phyloP scores from a whole-genome alignment of 2,329 filamentous ascomycete genomes.

The Colletotrichum godetiae region DNA sequence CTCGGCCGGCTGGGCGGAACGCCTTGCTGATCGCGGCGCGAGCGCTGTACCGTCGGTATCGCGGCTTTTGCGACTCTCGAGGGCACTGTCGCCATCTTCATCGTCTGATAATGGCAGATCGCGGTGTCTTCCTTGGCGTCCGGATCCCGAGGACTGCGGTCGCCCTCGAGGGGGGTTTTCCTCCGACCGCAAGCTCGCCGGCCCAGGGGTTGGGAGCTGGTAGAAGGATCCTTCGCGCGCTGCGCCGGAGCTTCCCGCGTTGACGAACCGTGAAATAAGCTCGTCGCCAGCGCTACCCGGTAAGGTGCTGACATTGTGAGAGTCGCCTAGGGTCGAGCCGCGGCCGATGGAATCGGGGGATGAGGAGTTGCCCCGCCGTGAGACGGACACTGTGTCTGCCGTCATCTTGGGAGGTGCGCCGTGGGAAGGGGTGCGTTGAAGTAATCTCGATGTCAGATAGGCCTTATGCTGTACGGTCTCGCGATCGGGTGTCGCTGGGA shows the following conservation, averaged over 20 bases:
- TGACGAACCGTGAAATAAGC: constrained; percentile 71
- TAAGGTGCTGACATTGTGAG: constrained; percentile 44
- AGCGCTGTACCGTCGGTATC: constrained; percentile 54
- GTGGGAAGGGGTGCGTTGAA: constrained; percentile 72
- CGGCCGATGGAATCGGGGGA: constrained; percentile 52
- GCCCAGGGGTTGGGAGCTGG: constrained; percentile 44
- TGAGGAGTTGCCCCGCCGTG: constrained; percentile 40
- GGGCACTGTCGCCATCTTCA: constrained; percentile 41
- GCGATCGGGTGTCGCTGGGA: constrained; percentile 48
- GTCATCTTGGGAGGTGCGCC: constrained; percentile 75
- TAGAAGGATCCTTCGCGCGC: constrained; percentile 66
- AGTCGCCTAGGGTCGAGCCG: constrained; percentile 51
- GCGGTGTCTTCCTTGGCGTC: constrained; percentile 37
- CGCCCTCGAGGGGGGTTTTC: constrained; percentile 48
- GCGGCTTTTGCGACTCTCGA: neutral
- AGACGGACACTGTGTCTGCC: constrained; percentile 65
- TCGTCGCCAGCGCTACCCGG: constrained; percentile 34
- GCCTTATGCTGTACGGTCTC: constrained; percentile 67
- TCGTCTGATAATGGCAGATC: constrained; percentile 39
- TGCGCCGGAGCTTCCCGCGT: constrained; percentile 59
- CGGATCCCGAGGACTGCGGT: constrained; percentile 55
- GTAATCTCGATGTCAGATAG: constrained; percentile 74
- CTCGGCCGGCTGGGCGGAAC: constrained; percentile 58
- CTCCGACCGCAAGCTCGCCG: constrained; percentile 44
- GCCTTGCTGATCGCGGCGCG: constrained; percentile 55